Conservation (phyloP, 2,329 filamentous ascomycete genomes). For the Lojkania enalia region DNA sequence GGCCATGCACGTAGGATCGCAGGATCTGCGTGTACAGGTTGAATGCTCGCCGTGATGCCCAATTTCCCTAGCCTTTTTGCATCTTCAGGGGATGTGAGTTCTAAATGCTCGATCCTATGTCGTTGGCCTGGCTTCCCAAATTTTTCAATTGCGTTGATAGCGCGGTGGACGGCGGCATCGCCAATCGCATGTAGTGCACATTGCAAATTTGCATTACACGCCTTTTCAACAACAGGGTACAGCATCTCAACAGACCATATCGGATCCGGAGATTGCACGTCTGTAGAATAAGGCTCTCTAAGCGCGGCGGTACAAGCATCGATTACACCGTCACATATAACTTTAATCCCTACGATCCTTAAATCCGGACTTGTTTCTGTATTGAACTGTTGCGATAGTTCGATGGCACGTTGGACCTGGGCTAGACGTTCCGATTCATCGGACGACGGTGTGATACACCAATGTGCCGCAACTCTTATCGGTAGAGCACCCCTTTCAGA, state of each 20-base stretch:
- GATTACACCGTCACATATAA: conserved; percentile 67
- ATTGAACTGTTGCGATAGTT: conserved; percentile 53
- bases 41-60: conserved; percentile 81
- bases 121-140: conserved; percentile 52
- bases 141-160: conserved; percentile 59
- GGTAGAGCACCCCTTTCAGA: conserved; percentile 41
- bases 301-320: conserved; percentile 67
- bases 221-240: conserved; percentile 57
- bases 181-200: conserved; percentile 69
- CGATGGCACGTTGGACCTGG: conserved; percentile 57
- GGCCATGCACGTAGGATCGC: conserved; percentile 66
- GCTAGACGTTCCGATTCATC: conserved; percentile 50
- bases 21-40: conserved; percentile 88
- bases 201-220: conserved; percentile 59
- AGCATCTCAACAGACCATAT: conserved; percentile 61
- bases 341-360: conserved; percentile 63
- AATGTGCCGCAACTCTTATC: conserved; percentile 59
- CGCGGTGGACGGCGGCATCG: conserved; percentile 61
- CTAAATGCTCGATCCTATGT: conserved; percentile 68
- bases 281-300: conserved; percentile 59
- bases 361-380: conserved; percentile 50
- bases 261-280: conserved; percentile 52
- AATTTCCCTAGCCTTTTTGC: conserved; percentile 59
- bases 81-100: conserved; percentile 60
- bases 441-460: conserved; percentile 56